Base-by-base conservation (phyloP, 2,329 filamentous ascomycete species). In the Penicillium sp. region DNA sequence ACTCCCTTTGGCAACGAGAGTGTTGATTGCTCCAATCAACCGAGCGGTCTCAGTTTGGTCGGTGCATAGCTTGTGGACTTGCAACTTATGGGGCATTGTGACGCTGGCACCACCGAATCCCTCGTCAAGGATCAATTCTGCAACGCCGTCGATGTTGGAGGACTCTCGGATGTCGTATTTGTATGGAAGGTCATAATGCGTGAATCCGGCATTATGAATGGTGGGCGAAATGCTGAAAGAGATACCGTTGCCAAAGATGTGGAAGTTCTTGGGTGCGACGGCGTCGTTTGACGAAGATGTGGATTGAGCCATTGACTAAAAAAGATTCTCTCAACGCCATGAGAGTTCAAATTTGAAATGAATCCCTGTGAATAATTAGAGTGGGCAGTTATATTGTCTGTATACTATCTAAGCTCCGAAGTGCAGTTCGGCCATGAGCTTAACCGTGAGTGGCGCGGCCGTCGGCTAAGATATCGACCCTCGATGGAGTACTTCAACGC, bases 41-140 rank as follows among this genome's bases (percentile, higher is more conserved):
- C 62, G 56, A 1, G 73, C 74, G 1, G 77, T 69, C 0, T 76
- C 70, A 49, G 81, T 80, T 1, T 79, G 64, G 1, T 70, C 72
- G 58, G 80, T 75, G 9, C 81, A 72, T 37, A 73, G 72, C 12
- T 72, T 56, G 47, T 67, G 57, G 71, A 75, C 63, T 79, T 82
- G 73, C 77, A 81, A 0, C 59, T 82, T 82, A 71, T 80, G 80
- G 0, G 80, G 80, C 79, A 82, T 82, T 1, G 79, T 80, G 6
- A 79, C 72, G 6, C 78, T 76, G 8, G 65, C 70, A 9, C 75
- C 77, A 17, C 72, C 73, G 42, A 74, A 75, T 38, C 64, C 68
- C 1, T 74, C 65, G 8, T 66, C 61, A 3, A 63, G 61, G 53
- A 76, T 74, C 3, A 79, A 65, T 0, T 57, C 24, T 6, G 79